Conservation (phyloP, 768 basidiomycete genomes). For the Guyanaporus albipodus region DNA sequence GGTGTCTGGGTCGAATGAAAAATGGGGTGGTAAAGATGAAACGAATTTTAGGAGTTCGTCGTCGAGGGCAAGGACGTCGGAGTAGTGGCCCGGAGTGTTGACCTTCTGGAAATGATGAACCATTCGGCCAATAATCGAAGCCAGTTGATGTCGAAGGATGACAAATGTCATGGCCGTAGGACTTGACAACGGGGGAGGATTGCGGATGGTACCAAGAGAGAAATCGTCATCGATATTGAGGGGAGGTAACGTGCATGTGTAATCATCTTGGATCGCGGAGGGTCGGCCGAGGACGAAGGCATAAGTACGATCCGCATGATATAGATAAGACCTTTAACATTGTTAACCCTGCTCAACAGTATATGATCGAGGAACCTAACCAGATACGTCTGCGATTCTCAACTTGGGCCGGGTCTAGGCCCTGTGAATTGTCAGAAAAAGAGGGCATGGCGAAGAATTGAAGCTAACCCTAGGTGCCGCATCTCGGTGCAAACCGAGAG, state of each 20-base stretch:
- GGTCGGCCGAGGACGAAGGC: slow-evolving; percentile 90
- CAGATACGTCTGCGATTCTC: slow-evolving; percentile 91
- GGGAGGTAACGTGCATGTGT: slow-evolving; percentile 77
- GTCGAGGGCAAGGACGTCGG: slow-evolving; percentile 77
- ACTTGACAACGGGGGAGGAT: slow-evolving; percentile 53
- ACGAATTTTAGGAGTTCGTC: slow-evolving; percentile 81
- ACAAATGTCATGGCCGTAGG: slow-evolving; percentile 88
- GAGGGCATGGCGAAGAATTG: neutral
- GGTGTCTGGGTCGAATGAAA: slow-evolving; percentile 69
- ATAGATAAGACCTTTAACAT: slow-evolving; percentile 70
- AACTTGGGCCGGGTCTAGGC: slow-evolving; percentile 68
- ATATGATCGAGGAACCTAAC: slow-evolving; percentile 35
- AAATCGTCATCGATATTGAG: slow-evolving; percentile 68
- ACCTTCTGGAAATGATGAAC: slow-evolving; percentile 93
- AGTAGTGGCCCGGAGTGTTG: slow-evolving; percentile 70
- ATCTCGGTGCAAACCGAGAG: slow-evolving; percentile 89
- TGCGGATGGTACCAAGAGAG: slow-evolving; percentile 40
- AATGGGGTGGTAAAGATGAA: slow-evolving; percentile 73
- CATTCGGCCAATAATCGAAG: slow-evolving; percentile 82
- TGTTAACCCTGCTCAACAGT: slow-evolving; percentile 1
- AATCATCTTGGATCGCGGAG: slow-evolving; percentile 84
- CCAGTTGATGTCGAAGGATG: slow-evolving; percentile 79
- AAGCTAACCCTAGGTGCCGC: slow-evolving; percentile 74
- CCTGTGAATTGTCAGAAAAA: slow-evolving; percentile 36
- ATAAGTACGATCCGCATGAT: slow-evolving; percentile 92